Conservation (phyloP, 352 stramenopile species). For the Elongisporangium senticosum region DNA sequence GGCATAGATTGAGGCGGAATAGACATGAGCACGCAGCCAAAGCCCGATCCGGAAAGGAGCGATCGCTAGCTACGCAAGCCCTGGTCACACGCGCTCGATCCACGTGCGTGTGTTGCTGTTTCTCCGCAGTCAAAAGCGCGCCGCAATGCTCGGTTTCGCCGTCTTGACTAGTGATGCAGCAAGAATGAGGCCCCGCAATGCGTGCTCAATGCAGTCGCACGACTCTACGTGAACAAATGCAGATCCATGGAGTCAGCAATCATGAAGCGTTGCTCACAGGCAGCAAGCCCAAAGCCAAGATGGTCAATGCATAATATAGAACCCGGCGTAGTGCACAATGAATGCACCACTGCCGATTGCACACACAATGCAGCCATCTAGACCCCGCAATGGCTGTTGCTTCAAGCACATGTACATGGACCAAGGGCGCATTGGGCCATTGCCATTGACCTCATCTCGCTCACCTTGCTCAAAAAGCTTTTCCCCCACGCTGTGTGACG, state of each 20-base stretch:
- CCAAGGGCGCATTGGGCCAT: background rate
- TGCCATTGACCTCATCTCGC: background rate
- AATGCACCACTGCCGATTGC: background rate
- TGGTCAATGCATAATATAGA: background rate
- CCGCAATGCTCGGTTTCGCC: background rate
- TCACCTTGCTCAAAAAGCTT: background rate
- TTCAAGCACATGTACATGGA: background rate
- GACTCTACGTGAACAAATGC: background rate
- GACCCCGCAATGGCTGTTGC: background rate
- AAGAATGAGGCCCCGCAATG: background rate
- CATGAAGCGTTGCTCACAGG: background rate
- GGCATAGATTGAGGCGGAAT: constrained; percentile 65
- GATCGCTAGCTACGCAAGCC: background rate
- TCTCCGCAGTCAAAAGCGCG: background rate
- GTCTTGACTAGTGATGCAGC: background rate
- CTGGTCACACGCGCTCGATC: background rate
- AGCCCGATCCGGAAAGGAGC: background rate
- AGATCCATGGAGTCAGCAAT: background rate
- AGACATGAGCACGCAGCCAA: constrained; percentile 35
- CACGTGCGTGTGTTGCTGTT: background rate
- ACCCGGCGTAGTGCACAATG: background rate
- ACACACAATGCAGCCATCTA: background rate
- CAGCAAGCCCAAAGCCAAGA: background rate
- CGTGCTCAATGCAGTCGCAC: background rate
- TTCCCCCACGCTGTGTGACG: background rate